phyloP scores from a whole-genome alignment of 2,329 filamentous ascomycete species.

The Chaetomiaceae sp. region DNA sequence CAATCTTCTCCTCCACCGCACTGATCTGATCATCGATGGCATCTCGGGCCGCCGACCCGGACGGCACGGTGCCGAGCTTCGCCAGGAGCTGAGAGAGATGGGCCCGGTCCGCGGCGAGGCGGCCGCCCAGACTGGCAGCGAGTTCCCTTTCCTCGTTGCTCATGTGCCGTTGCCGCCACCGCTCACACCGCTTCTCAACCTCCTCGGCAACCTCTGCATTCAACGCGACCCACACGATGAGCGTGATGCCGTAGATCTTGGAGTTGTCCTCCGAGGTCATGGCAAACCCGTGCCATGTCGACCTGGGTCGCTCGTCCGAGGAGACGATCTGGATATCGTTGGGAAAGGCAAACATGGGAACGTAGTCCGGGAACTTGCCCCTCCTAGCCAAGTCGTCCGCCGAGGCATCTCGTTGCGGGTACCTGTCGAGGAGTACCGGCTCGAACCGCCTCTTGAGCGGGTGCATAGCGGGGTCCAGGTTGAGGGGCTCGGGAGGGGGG shows the following conservation, averaged over 20 bases:
- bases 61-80: conserved; percentile 72
- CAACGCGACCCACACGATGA: conserved; percentile 89
- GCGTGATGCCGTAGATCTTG: conserved; percentile 84
- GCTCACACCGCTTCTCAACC: conserved; percentile 75
- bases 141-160: conserved; percentile 86
- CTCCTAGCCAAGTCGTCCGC: conserved; percentile 78
- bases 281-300: conserved; percentile 98
- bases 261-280: conserved; percentile 94
- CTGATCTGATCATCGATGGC: conserved; percentile 90
- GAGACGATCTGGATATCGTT: conserved; percentile 98
- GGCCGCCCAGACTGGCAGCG: conserved; percentile 83
- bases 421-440: conserved; percentile 90
- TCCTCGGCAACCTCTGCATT: conserved; percentile 77
- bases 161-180: conserved; percentile 82
- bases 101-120: conserved; percentile 80
- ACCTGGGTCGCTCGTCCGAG: conserved; percentile 84
- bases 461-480: conserved; percentile 88
- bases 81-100: conserved; percentile 85
- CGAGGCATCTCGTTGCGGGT: conserved; percentile 75
- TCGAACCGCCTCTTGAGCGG: conserved; percentile 91
- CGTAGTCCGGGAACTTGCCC: conserved; percentile 90
- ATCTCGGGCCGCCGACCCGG: conserved; percentile 77
- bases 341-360: conserved; percentile 98
- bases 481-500: conserved; percentile 83
- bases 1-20: conserved; percentile 93